These are phyloP conservation scores for Dothiorella sarmentorum DNA, from an alignment of 2,329 filamentous ascomycete species.

Conservation along the genomic window DNA sequence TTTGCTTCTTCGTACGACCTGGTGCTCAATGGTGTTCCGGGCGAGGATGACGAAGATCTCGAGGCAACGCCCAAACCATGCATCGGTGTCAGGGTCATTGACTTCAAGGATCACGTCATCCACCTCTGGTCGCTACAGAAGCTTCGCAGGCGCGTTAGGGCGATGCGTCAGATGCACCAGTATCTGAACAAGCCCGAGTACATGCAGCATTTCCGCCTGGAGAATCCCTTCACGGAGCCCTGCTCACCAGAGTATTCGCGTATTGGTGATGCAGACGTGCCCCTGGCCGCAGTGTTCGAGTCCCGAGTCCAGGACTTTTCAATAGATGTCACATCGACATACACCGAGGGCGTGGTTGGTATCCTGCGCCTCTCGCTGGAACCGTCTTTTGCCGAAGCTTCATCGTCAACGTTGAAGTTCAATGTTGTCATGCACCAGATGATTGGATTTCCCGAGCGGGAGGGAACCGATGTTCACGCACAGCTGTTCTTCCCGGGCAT, in stretches of 20 bases:
- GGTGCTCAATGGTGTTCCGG: constrained; percentile 83
- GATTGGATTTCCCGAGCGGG: constrained; percentile 88
- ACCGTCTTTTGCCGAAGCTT: constrained; percentile 87
- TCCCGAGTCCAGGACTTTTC: constrained; percentile 91
- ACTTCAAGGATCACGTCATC: constrained; percentile 81
- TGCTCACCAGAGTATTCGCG: constrained; percentile 92
- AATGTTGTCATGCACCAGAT: constrained; percentile 98
- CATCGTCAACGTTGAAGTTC: constrained; percentile 90
- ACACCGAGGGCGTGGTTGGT: constrained; percentile 85
- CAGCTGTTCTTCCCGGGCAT: constrained; percentile 94
- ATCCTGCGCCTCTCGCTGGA: constrained; percentile 89
- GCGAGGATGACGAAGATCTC: constrained; percentile 79
- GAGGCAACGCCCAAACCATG: constrained; percentile 84
- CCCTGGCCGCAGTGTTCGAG: constrained; percentile 88
- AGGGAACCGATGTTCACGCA: constrained; percentile 92
- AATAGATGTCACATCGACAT: constrained; percentile 85
- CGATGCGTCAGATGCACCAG: constrained; percentile 96
- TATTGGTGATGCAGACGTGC: constrained; percentile 89
- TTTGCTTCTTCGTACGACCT: constrained; percentile 95
- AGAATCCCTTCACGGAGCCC: constrained; percentile 87
- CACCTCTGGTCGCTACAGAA: constrained; percentile 95
- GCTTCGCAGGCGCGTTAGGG: constrained; percentile 76
- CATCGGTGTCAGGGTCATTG: constrained; percentile 82
- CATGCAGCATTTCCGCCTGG: constrained; percentile 83
- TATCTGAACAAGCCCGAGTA: constrained; percentile 96